These are phyloP conservation scores for Alternaria gansuensis DNA, from an alignment of 2,329 filamentous ascomycete genomes.

Conservation along the genomic window DNA sequence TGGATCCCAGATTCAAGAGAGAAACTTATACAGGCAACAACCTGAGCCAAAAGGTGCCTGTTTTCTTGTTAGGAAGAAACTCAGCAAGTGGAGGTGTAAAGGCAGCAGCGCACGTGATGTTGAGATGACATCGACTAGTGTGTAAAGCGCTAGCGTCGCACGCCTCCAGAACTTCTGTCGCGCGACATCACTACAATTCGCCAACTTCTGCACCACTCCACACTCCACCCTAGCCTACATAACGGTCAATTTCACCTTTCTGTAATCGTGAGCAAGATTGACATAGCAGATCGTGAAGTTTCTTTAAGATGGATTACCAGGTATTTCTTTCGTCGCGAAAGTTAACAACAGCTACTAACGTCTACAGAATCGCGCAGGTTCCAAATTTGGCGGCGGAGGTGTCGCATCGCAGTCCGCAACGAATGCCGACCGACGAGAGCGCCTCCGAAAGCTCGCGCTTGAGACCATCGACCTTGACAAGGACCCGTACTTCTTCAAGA, in stretches of 20 bases:
- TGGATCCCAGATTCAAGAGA: no score
- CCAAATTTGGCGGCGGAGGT: slow-evolving; percentile 97
- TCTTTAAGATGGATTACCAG: slow-evolving; percentile 61
- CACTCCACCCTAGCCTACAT: slow-evolving; percentile 3
- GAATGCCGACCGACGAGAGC: slow-evolving; percentile 96
- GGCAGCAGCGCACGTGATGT: slow-evolving; percentile 21
- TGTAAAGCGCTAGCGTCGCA: slow-evolving; percentile 29
- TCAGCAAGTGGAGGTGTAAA: slow-evolving; percentile 9
- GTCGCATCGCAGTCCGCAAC: slow-evolving; percentile 92
- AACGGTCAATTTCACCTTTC: background rate
- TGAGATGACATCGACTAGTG: slow-evolving; percentile 12
- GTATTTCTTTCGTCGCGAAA: slow-evolving; percentile 41
- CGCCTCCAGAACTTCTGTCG: slow-evolving; percentile 35
- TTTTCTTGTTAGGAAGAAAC: background rate
- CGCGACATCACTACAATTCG: slow-evolving; percentile 24
- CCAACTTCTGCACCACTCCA: slow-evolving; percentile 7
- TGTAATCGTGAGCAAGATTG: slow-evolving; percentile 5
- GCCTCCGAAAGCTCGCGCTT: slow-evolving; percentile 95
- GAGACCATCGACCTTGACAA: slow-evolving; percentile 99
- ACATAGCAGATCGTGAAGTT: slow-evolving; percentile 7
- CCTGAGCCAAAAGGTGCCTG: no score
- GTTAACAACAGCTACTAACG: slow-evolving; percentile 26
- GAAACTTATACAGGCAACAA: no score
- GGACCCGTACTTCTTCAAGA: slow-evolving; percentile 99
- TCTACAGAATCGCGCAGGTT: slow-evolving; percentile 85